Conservation (phyloP, 1,284 basidiomycete genomes). For the Mycena citricolor region DNA sequence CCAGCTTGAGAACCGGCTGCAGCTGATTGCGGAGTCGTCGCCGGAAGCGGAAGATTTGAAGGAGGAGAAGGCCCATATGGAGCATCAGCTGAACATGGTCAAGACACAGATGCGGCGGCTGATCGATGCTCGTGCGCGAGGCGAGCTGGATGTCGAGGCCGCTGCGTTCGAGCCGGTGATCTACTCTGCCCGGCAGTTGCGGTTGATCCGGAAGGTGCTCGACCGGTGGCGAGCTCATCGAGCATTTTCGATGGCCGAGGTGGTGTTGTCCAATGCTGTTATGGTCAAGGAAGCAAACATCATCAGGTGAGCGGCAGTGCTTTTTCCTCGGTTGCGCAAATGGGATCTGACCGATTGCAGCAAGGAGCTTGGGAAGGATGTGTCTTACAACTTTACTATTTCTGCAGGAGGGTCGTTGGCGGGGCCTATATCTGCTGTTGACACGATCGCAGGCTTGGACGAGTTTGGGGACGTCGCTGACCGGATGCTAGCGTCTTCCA, state of each 20-base stretch:
- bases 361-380: slow-evolving; percentile 81
- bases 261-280: slow-evolving; percentile 83
- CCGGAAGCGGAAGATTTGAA: slow-evolving; percentile 82
- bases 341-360: slow-evolving; percentile 39
- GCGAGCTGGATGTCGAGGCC: slow-evolving; percentile 63
- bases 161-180: slow-evolving; percentile 73
- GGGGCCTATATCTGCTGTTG: slow-evolving; percentile 80
- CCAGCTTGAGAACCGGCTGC: slow-evolving; percentile 70
- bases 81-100: slow-evolving; percentile 80
- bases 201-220: slow-evolving; percentile 78
- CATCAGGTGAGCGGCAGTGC: slow-evolving; percentile 63
- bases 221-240: slow-evolving; percentile 84
- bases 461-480: slow-evolving; percentile 93
- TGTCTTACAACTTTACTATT: slow-evolving; percentile 90
- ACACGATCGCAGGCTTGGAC: slow-evolving; percentile 84
- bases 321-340: slow-evolving; percentile 4
- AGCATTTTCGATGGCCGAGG: slow-evolving; percentile 90
- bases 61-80: slow-evolving; percentile 89
- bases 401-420: slow-evolving; percentile 81
- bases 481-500: slow-evolving; percentile 64
- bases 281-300: slow-evolving; percentile 94
- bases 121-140: slow-evolving; percentile 76
- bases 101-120: slow-evolving; percentile 82
- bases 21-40: slow-evolving; percentile 68
- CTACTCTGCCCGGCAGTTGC: slow-evolving; percentile 78